These are phyloP conservation scores for Rhizoclosmatium globosum DNA, from an alignment of 192 early-diverging fungal species.

Conservation along the genomic window DNA sequence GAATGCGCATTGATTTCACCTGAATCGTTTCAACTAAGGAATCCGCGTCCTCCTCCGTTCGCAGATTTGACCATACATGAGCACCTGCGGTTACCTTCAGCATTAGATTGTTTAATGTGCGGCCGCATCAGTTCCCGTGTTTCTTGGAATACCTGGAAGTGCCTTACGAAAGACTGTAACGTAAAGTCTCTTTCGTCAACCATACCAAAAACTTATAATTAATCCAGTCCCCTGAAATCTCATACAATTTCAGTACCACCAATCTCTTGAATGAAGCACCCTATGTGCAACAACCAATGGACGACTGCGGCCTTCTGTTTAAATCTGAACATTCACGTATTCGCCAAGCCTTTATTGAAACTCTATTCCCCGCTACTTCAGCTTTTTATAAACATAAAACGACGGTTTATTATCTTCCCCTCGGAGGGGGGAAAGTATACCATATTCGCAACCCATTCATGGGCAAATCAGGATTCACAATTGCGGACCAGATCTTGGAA, in stretches of 20 bases:
- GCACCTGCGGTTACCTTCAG: background rate
- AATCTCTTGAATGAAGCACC: no score
- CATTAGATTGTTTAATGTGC: constrained; percentile 15
- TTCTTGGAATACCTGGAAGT: constrained; percentile 23
- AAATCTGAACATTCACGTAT: background rate
- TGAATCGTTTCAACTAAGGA: background rate
- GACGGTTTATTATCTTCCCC: constrained; percentile 1
- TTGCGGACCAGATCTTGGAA: constrained; percentile 22
- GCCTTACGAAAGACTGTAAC: background rate
- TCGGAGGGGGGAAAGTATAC: constrained; percentile 11
- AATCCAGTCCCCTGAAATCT: background rate
- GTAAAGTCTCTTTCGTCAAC: background rate
- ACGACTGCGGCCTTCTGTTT: background rate
- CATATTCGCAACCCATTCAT: constrained; percentile 10
- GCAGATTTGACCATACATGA: background rate
- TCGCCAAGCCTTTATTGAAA: background rate
- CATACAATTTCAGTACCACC: background rate
- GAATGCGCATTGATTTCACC: background rate
- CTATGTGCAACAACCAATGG: background rate
- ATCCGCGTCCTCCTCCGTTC: background rate
- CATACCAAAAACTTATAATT: background rate
- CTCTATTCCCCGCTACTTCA: background rate
- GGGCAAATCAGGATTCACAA: background rate
- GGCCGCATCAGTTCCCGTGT: constrained; percentile 29
- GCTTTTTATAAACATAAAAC: background rate